phyloP scores from a whole-genome alignment of 2,329 filamentous ascomycete genomes.

The Venturia effusa region DNA sequence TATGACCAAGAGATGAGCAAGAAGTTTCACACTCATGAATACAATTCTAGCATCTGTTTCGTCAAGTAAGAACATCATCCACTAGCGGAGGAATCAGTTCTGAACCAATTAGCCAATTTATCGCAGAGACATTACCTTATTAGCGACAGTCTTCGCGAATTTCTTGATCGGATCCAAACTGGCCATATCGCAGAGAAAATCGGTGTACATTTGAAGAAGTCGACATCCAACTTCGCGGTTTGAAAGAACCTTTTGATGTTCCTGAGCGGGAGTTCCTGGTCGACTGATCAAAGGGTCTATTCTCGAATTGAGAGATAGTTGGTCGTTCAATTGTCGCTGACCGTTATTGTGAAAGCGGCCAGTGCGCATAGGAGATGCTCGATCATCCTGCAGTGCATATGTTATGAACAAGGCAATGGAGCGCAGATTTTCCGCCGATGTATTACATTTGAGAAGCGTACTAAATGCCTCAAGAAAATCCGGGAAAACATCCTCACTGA shows the following conservation, averaged over 20 bases:
- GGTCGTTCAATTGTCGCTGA: constrained; percentile 25
- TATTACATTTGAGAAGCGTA: constrained; percentile 66
- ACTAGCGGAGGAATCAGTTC: constrained; percentile 37
- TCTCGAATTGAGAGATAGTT: background rate
- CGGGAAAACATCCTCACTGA: constrained; percentile 60
- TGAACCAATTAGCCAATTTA: background rate
- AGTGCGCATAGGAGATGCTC: constrained; percentile 25
- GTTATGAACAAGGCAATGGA: constrained; percentile 87
- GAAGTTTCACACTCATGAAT: constrained; percentile 67
- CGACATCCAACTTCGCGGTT: constrained; percentile 63
- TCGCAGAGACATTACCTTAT: constrained; percentile 51
- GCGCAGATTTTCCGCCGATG: constrained; percentile 75
- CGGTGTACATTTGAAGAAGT: constrained; percentile 66
- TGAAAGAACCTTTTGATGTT: constrained; percentile 26
- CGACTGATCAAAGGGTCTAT: background rate
- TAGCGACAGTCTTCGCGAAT: constrained; percentile 89
- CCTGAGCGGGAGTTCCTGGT: background rate
- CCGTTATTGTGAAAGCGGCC: constrained; percentile 13
- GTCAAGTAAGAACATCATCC: constrained; percentile 82
- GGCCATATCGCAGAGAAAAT: constrained; percentile 63
- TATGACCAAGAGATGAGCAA: constrained; percentile 71
- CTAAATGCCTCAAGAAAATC: constrained; percentile 72
- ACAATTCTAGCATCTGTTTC: constrained; percentile 79
- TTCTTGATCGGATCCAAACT: constrained; percentile 63
- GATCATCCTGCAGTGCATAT: constrained; percentile 66